Conservation (phyloP, 1,284 basidiomycete species). For the Kwoniella shivajii region DNA sequence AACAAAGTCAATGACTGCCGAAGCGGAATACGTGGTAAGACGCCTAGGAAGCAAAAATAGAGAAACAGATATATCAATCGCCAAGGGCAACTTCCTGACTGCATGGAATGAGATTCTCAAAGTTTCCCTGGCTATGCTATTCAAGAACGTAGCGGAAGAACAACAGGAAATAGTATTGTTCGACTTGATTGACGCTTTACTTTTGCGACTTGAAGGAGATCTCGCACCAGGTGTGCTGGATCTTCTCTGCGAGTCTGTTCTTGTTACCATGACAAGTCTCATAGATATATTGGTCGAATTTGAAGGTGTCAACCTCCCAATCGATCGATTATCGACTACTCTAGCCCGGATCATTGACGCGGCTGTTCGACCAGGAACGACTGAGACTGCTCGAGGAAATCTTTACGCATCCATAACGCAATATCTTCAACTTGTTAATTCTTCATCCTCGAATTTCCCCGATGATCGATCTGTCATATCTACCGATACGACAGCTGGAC, state of each 20-base stretch:
- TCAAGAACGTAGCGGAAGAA: conserved; percentile 75
- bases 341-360: conserved; percentile 77
- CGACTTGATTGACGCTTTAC: conserved; percentile 76
- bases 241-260: conserved; percentile 75
- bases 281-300: conserved; percentile 65
- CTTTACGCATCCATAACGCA: conserved; percentile 90
- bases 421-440: conserved; percentile 70
- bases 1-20: conserved; percentile 68
- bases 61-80: conserved; percentile 73
- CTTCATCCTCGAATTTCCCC: conserved; percentile 13
- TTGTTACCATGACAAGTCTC: conserved; percentile 81
- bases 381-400: conserved; percentile 93
- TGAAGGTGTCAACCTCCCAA: conserved; percentile 69
- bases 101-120: conserved; percentile 82
- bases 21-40: conserved; percentile 74
- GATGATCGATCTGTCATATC: conserved; percentile 8
- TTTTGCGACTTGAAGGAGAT: conserved; percentile 57
- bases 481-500: conserved; percentile 18
- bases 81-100: conserved; percentile 70
- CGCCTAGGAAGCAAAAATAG: conserved; percentile 85
- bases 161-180: conserved; percentile 82
- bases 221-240: conserved; percentile 73
- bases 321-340: conserved; percentile 74
- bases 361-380: conserved; percentile 72
- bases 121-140: conserved; percentile 79